Conservation (phyloP, 208 protist genomes). For the Leishmania turanica region DNA sequence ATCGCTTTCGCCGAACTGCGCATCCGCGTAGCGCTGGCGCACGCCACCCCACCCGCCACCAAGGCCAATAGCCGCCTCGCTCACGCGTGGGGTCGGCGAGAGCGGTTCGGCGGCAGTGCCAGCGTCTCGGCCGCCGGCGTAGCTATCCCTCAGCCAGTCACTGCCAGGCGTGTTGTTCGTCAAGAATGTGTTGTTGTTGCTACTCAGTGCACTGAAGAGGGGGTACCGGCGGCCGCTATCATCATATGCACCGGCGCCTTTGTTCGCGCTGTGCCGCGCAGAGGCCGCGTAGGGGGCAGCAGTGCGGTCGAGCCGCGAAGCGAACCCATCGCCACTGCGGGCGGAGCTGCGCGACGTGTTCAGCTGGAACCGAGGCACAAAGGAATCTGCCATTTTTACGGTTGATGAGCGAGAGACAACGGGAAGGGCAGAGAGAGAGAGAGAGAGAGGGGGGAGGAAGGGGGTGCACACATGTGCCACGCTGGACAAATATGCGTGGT, state of each 20-base stretch:
- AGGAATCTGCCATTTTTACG: conserved; percentile 10
- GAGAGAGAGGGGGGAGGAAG: not conserved
- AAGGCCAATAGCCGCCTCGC: not conserved
- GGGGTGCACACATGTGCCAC: not conserved
- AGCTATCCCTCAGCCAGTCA: conserved; percentile 8
- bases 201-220: conserved; percentile 1
- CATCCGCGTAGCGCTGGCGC: conserved; percentile 8
- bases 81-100: conserved; percentile 22
- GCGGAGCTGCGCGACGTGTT: conserved; percentile 14
- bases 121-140: not conserved
- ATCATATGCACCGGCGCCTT: not conserved
- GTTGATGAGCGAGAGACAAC: not conserved
- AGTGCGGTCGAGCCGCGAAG: conserved; percentile 10
- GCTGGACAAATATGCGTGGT: not conserved
- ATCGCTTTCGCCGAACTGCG: not conserved
- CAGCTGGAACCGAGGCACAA: conserved; percentile 21
- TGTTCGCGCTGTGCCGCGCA: not conserved
- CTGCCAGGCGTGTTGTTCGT: conserved; percentile 29
- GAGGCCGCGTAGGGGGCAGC: conserved; percentile 9
- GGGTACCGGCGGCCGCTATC: not conserved
- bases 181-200: conserved; percentile 31
- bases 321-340: not conserved
- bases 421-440: not conserved
- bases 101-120: conserved; percentile 6
- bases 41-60: not conserved